A percentile compares a stretch with the other conserved stretches of the same genome.
These are phyloP conservation scores for Sugiyamaella mastotermitis DNA, from an alignment of 805 yeast genomes.

Conservation along the genomic window DNA sequence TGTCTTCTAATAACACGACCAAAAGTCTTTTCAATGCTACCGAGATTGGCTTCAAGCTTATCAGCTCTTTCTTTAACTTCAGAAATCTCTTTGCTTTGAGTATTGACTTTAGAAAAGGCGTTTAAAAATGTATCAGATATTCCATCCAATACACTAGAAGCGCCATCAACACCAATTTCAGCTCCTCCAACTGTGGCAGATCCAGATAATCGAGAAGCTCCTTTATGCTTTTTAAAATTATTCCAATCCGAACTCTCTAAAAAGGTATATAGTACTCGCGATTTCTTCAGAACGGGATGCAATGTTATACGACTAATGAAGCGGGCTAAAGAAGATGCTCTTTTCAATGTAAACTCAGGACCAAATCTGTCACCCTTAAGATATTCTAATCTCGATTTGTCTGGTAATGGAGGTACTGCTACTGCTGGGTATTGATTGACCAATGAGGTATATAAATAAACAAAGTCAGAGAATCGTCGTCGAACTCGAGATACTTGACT, in stretches of 20 bases:
- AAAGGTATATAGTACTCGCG: slow-evolving; percentile 65
- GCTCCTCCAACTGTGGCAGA: slow-evolving; percentile 18
- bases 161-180: slow-evolving; percentile 4
- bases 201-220: slow-evolving; percentile 8
- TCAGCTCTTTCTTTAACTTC: slow-evolving; percentile 79
- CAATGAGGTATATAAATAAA: slow-evolving; percentile 67
- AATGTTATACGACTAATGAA: slow-evolving; percentile 66
- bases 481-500: slow-evolving; percentile 45
- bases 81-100: slow-evolving; percentile 65
- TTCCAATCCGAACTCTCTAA: slow-evolving; percentile 72
- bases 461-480: slow-evolving; percentile 84
- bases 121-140: slow-evolving; percentile 90
- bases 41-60: slow-evolving; percentile 76
- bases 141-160: slow-evolving; percentile 57
- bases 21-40: slow-evolving; percentile 72
- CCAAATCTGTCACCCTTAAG: slow-evolving; percentile 91
- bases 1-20: slow-evolving; percentile 66
- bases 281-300: slow-evolving; percentile 66
- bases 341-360: slow-evolving; percentile 70
- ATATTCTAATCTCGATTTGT: slow-evolving; percentile 84
- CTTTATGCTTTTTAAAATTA: slow-evolving; percentile 39
- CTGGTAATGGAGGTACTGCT: slow-evolving; percentile 90
- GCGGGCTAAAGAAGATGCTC: slow-evolving; percentile 74
- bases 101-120: slow-evolving; percentile 73
- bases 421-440: slow-evolving; percentile 76